Conservation (phyloP, 192 early-diverging fungal species). For the Allomyces macrogynus region DNA sequence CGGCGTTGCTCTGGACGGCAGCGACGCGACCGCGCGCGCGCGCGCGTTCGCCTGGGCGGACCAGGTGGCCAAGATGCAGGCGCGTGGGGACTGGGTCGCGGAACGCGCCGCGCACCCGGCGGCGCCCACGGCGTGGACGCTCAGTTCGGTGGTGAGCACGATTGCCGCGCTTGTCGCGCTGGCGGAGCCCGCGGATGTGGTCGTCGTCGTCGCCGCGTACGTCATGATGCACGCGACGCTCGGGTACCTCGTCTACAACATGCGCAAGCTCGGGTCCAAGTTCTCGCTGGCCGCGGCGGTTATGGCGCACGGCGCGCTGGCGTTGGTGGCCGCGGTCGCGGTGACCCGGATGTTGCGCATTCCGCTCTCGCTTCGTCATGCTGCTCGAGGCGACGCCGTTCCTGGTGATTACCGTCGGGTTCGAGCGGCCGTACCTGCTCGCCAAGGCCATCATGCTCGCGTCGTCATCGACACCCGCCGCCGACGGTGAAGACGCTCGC, state of each 20-base stretch:
- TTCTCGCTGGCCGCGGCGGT: conserved; percentile 38
- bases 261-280: conserved; percentile 65
- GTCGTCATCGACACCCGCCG: conserved; percentile 10
- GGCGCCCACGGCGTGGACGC: too few species aligned
- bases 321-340: conserved; percentile 13
- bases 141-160: too few species aligned
- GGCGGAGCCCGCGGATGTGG: conserved; percentile 26
- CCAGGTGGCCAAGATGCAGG: too few species aligned
- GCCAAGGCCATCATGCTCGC: conserved; percentile 57
- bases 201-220: conserved; percentile 57
- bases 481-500: background rate
- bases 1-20: too few species aligned
- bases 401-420: conserved; percentile 73
- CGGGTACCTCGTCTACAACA: conserved; percentile 56
- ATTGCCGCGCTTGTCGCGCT: background rate
- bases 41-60: too few species aligned
- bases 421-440: conserved; percentile 65
- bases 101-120: too few species aligned
- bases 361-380: conserved; percentile 7
- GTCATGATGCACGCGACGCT: conserved; percentile 65
- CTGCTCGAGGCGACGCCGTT: conserved; percentile 70
- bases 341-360: conserved; percentile 11
- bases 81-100: too few species aligned
- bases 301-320: conserved; percentile 13
- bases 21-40: too few species aligned